Conservation (phyloP, 257 asterid species). For the Solanum bulbocastanum region DNA sequence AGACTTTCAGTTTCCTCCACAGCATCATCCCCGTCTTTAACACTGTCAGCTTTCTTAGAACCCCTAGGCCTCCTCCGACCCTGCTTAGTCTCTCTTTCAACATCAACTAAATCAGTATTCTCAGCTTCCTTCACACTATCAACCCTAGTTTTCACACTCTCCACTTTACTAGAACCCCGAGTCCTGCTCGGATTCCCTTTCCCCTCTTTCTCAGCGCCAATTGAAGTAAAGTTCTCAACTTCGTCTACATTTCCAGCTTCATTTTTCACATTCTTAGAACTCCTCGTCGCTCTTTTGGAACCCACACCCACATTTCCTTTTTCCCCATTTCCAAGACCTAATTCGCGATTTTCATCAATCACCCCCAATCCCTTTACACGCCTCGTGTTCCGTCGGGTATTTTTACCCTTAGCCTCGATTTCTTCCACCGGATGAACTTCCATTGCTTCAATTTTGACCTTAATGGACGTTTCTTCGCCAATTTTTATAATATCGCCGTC, state of each 20-base stretch:
- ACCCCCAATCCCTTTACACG: conserved; percentile 15
- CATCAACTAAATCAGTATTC: neutral
- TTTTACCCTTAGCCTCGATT: neutral
- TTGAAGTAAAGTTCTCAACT: neutral
- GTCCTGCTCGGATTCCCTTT: neutral
- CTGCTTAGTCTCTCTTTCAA: neutral
- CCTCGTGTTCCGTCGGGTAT: conserved; percentile 26
- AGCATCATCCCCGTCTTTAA: neutral
- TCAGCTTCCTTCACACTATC: neutral
- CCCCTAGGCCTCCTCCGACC: conserved; percentile 2
- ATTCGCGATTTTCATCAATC: conserved; percentile 30
- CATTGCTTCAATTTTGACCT: conserved; percentile 17
- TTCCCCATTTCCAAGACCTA: conserved; percentile 11
- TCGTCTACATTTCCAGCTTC: neutral
- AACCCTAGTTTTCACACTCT: neutral
- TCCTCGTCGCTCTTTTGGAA: neutral
- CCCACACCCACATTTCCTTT: neutral
- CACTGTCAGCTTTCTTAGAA: conserved; percentile 1
- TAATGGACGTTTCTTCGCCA: conserved; percentile 61
- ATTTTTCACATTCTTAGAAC: neutral
- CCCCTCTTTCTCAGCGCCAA: neutral
- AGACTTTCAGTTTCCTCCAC: neutral
- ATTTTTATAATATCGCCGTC: conserved; percentile 43
- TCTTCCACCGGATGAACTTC: neutral
- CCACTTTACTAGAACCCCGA: neutral